phyloP scores from a whole-genome alignment of 805 yeast species.

The Nakazawaea populi region DNA sequence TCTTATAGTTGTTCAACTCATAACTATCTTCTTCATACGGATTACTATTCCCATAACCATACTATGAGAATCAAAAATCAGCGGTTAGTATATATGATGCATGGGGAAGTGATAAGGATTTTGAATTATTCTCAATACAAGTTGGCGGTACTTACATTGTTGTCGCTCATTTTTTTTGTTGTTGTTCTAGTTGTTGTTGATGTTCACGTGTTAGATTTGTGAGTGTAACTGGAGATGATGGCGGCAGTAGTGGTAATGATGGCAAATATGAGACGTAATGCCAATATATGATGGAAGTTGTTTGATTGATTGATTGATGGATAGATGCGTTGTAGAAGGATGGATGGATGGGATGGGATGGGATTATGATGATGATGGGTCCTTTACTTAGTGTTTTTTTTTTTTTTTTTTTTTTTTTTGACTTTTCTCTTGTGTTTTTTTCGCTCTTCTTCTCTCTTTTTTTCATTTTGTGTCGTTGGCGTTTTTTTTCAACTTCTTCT shows the following conservation, averaged over 20 bases:
- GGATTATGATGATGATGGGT: background rate
- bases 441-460: background rate
- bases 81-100: background rate
- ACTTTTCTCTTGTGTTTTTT: background rate
- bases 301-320: background rate
- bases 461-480: background rate
- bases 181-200: too few relatives aligned
- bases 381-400: background rate
- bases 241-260: background rate
- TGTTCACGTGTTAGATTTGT: too few relatives aligned
- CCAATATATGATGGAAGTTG: background rate
- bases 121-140: background rate
- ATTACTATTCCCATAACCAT: slow-evolving; percentile 11
- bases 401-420: background rate
- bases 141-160: background rate
- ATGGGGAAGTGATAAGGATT: background rate
- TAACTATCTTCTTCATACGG: slow-evolving; percentile 13
- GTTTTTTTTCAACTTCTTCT: background rate
- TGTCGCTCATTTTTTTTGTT: background rate
- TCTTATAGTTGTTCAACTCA: slow-evolving; percentile 14
- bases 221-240: background rate
- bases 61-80: background rate
- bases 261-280: background rate
- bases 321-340: too few relatives aligned
- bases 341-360: too few relatives aligned